These are phyloP conservation scores for Ceratobasidium sp. DNA, from an alignment of 1,284 basidiomycete species.

Conservation along the genomic window DNA sequence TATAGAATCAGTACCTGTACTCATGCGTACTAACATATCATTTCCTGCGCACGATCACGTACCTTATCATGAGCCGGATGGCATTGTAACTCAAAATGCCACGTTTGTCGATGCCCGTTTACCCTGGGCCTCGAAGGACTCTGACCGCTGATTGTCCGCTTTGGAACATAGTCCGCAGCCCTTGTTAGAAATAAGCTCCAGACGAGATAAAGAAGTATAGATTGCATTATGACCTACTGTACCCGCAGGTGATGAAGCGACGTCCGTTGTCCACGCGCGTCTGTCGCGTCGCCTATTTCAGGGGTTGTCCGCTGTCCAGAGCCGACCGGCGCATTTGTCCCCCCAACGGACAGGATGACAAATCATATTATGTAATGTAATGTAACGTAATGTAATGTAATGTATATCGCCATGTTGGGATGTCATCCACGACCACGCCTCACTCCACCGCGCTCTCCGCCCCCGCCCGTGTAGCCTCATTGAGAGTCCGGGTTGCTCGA, in stretches of 20 bases:
- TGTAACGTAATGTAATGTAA: not conserved
- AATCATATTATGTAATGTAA: not conserved
- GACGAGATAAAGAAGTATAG: too few species aligned
- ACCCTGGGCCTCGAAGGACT: too few species aligned
- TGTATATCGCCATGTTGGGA: not conserved
- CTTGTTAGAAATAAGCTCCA: too few species aligned
- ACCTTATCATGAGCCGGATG: too few species aligned
- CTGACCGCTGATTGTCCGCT: too few species aligned
- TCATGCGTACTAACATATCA: too few species aligned
- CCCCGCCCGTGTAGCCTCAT: not conserved
- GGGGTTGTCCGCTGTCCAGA: not conserved
- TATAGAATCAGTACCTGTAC: too few species aligned
- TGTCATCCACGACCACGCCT: not conserved
- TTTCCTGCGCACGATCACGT: too few species aligned
- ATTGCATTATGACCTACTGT: not conserved
- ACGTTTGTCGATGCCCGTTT: too few species aligned
- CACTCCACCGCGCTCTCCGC: not conserved
- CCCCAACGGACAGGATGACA: too few species aligned
- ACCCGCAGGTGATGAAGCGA: slow-evolving; percentile 3
- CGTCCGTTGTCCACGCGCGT: not conserved
- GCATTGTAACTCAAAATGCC: too few species aligned
- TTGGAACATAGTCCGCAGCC: too few species aligned
- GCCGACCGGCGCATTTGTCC: not conserved
- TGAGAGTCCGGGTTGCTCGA: not conserved
- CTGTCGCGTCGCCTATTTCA: not conserved